A percentile compares a stretch with the other conserved stretches of the same genome.
phyloP scores from a whole-genome alignment of 345 rosid genomes.

The Gossypium mustelinum region DNA sequence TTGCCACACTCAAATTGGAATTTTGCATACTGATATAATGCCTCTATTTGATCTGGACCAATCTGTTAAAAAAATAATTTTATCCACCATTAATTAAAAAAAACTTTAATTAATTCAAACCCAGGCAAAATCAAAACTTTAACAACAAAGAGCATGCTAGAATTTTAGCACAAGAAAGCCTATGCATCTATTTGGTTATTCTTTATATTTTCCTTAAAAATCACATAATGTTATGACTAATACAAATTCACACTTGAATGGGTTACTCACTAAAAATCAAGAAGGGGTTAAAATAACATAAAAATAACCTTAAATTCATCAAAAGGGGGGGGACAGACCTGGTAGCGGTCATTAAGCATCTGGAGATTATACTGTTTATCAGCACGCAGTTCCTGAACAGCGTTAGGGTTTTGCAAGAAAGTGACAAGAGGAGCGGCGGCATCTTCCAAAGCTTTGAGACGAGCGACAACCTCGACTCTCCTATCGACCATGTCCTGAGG shows the following conservation, averaged over 20 bases:
- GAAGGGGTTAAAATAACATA: not conserved
- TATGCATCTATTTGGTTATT: too few relatives aligned
- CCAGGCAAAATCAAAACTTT: not conserved
- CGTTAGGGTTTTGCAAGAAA: constrained; percentile 67
- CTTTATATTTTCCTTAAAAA: too few relatives aligned
- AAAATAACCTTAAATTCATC: not conserved
- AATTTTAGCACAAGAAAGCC: not conserved
- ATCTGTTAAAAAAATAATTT: too few relatives aligned
- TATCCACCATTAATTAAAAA: too few relatives aligned
- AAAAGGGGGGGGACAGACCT: constrained; percentile 36
- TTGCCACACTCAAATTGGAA: too few relatives aligned
- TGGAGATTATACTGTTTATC: constrained; percentile 87
- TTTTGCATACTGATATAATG: too few relatives aligned
- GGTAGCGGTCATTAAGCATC: constrained; percentile 88
- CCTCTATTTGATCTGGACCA: too few relatives aligned
- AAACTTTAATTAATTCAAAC: too few relatives aligned
- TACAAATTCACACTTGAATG: not conserved
- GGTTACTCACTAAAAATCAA: too few relatives aligned
- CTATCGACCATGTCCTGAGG: constrained; percentile 92
- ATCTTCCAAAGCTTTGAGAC: constrained; percentile 84
- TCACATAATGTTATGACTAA: not conserved
- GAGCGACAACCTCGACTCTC: constrained; percentile 79
- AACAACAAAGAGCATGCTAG: not conserved
- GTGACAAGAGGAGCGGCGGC: constrained; percentile 77
- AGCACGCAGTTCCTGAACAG: constrained; percentile 76